Evolutionary conservation across 805 yeast species (phyloP).

Genomic region (Yamadazyma endophytica): DNA sequence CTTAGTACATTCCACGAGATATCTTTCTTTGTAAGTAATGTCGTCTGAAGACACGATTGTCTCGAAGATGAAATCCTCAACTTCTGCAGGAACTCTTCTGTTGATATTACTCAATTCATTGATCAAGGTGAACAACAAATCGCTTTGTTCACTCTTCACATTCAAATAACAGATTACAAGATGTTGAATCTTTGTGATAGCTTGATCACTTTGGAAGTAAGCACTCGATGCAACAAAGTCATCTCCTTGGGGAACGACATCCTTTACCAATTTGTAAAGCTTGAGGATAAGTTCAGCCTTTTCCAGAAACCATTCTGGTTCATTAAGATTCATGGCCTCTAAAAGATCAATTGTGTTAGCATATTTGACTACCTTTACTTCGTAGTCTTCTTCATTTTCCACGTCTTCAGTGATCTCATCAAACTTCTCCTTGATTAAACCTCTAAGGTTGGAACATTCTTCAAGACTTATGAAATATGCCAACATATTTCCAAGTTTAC

Average conservation of each 20-base stretch:
- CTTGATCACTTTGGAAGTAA: slow-evolving; percentile 69
- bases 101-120: slow-evolving; percentile 41
- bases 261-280: slow-evolving; percentile 30
- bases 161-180: slow-evolving; percentile 26
- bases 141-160: slow-evolving; percentile 19
- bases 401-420: slow-evolving; percentile 44
- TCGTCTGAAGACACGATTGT: slow-evolving; percentile 52
- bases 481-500: slow-evolving; percentile 62
- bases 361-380: slow-evolving; percentile 57
- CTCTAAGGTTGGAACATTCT: slow-evolving; percentile 55
- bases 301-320: slow-evolving; percentile 53
- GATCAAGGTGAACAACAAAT: slow-evolving; percentile 26
- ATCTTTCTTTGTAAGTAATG: slow-evolving; percentile 41
- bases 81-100: slow-evolving; percentile 39
- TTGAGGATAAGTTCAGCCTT: slow-evolving; percentile 45
- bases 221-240: slow-evolving; percentile 51
- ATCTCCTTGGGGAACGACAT: slow-evolving; percentile 27
- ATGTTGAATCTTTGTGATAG: slow-evolving; percentile 57
- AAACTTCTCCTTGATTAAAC: slow-evolving; percentile 51
- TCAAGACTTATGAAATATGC: slow-evolving; percentile 59
- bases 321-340: slow-evolving; percentile 46
- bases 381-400: slow-evolving; percentile 46
- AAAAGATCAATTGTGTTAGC: slow-evolving; percentile 71
- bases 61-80: slow-evolving; percentile 57
- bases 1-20: slow-evolving; percentile 49